A percentile compares a stretch with the other conserved stretches of the same genome.
Conservation (phyloP, 148 eudicot species). For the Pouteria glomerata region DNA sequence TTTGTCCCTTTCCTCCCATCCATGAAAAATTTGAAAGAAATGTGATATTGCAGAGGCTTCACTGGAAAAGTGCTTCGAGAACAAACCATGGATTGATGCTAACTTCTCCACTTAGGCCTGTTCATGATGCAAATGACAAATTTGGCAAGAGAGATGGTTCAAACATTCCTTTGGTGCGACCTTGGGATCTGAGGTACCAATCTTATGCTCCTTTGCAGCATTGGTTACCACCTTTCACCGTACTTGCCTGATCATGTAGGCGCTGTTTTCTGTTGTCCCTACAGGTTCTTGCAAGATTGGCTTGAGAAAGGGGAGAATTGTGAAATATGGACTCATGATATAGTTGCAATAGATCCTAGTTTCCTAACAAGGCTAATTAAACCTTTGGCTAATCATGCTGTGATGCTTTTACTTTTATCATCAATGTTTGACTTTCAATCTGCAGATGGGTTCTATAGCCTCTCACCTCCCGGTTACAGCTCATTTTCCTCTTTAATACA, state of each 20-base stretch:
- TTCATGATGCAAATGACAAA: conserved; percentile 42
- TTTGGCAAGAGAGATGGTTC: conserved; percentile 24
- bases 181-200: conserved; percentile 38
- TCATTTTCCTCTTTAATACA: neutral
- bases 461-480: neutral
- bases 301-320: conserved; percentile 22
- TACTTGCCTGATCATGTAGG: conserved; percentile 27
- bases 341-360: conserved; percentile 1
- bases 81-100: conserved; percentile 75
- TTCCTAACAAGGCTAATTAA: neutral
- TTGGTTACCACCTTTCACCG: neutral
- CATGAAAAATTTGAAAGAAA: neutral
- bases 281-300: conserved; percentile 34
- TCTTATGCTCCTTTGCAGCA: neutral
- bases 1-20: neutral
- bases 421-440: neutral
- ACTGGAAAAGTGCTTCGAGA: conserved; percentile 94
- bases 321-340: conserved; percentile 9
- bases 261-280: conserved; percentile 25
- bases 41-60: conserved; percentile 62
- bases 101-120: conserved; percentile 81
- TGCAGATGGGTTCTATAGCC: neutral
- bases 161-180: conserved; percentile 56
- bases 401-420: neutral
- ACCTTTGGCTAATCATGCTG: neutral